These are phyloP conservation scores for Lablab purpureus DNA, from an alignment of 306 rosid genomes.

Conservation along the genomic window DNA sequence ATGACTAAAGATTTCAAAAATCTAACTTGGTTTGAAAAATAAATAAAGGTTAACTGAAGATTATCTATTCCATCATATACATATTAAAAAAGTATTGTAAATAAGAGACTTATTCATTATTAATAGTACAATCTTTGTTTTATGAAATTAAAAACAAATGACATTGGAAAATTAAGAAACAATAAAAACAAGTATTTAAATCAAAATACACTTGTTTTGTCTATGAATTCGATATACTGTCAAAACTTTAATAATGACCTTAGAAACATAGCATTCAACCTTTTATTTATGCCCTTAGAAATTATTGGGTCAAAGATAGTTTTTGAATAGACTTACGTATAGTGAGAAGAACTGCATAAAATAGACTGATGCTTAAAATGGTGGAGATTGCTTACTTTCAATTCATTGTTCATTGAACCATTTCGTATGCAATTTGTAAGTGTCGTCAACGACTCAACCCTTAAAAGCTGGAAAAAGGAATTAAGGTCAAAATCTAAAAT, in stretches of 20 bases:
- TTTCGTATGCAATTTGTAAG: background rate
- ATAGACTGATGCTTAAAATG: constrained; percentile 9
- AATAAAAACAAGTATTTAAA: too few species aligned
- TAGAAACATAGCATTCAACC: background rate
- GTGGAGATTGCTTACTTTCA: background rate
- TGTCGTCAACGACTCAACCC: constrained; percentile 38
- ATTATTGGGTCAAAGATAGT: background rate
- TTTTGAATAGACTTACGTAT: background rate
- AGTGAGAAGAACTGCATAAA: constrained; percentile 5
- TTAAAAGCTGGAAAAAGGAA: constrained; percentile 19
- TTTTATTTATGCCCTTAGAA: background rate
- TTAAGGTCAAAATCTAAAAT: constrained; percentile 38
- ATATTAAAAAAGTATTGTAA: too few species aligned
- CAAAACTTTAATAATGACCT: background rate
- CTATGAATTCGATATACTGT: background rate
- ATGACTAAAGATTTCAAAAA: too few species aligned
- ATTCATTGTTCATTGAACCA: constrained; percentile 37
- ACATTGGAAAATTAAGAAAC: too few species aligned
- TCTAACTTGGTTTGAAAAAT: too few species aligned
- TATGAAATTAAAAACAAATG: too few species aligned
- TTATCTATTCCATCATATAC: too few species aligned
- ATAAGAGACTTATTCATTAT: too few species aligned
- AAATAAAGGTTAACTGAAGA: too few species aligned
- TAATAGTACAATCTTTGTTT: too few species aligned
- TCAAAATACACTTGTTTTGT: too few species aligned